Evolutionary conservation across 2,329 filamentous ascomycete species (phyloP).

Genomic region (Microdochium bolleyi): DNA sequence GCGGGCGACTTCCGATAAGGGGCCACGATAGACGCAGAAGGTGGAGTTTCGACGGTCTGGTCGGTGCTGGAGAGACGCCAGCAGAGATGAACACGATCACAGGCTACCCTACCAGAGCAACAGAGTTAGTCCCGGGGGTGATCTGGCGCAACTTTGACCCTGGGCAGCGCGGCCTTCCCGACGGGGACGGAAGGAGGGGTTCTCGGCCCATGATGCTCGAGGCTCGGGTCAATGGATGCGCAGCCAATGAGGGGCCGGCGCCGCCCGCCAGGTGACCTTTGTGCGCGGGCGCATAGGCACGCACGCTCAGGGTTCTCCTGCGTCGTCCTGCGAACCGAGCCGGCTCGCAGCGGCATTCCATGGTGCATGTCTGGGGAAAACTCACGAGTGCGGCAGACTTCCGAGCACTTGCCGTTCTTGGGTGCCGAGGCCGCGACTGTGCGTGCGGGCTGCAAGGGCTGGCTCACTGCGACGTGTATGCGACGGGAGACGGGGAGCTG

Average conservation of each 20-base stretch:
- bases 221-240: neutral
- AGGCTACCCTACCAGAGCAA: neutral
- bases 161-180: neutral
- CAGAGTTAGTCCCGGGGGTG: neutral
- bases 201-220: neutral
- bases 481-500: no score
- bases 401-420: neutral
- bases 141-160: neutral
- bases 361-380: neutral
- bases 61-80: neutral
- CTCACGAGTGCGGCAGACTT: neutral
- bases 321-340: no score
- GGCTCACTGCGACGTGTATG: neutral
- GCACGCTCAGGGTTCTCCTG: no score
- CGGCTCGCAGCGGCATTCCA: neutral
- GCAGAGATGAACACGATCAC: neutral
- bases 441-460: neutral
- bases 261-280: neutral
- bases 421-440: neutral
- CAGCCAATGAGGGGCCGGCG: neutral
- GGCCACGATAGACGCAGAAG: neutral
- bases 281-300: no score
- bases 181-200: neutral
- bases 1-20: neutral
- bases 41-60: neutral